Base-by-base conservation (phyloP, 106 monocot genomes). In the Acorus gramineus region DNA sequence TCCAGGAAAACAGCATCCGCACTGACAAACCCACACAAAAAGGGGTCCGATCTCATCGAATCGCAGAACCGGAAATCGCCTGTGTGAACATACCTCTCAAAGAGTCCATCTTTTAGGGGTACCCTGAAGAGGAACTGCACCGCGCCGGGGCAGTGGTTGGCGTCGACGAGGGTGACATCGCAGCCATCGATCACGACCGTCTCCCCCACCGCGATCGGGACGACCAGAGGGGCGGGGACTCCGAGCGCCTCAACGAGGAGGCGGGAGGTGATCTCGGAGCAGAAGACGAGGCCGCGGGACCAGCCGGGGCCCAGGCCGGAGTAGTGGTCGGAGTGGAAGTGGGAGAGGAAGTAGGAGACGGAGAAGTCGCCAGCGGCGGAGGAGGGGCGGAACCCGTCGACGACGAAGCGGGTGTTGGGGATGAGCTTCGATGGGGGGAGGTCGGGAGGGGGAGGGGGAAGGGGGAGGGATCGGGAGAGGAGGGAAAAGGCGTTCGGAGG, bases 251-350 rank as follows among this genome's bases (percentile, higher is more conserved):
- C 68, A 13, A 77, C 50, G 57, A 96, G 69, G 53, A 96, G 81
- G 11, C 78, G 80, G 7, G 82, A 77, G 51, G 96, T 96, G 69
- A 64, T 50, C 12, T 78, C 74, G 60, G 96, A 91, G 81, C 91
- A 96, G 50, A 76, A 96, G 63, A 91, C 65, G 49, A 96, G 55
- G 50, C 96, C 96, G 3, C 67, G 62, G 66, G 67, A 75, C 96
- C 96, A 96, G 11, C 54, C 57, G 11, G 84, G 69, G 61, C 46
- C 55, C 11, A 96, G 76, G 14, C 96, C 90, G 6, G 74, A 50
- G 78, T 87, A 96, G 72, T 96, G 96, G 62, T 96, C 96, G 52
- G 91, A 85, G 66, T 96, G 96, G 80, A 87, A 96, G 65, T 91
- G 96, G 63, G 96, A 81, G 46, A 96, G 82, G 67, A 96, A 96